These are phyloP conservation scores for Halophytophthora batemanensis DNA, from an alignment of 352 stramenopile species.

Conservation along the genomic window DNA sequence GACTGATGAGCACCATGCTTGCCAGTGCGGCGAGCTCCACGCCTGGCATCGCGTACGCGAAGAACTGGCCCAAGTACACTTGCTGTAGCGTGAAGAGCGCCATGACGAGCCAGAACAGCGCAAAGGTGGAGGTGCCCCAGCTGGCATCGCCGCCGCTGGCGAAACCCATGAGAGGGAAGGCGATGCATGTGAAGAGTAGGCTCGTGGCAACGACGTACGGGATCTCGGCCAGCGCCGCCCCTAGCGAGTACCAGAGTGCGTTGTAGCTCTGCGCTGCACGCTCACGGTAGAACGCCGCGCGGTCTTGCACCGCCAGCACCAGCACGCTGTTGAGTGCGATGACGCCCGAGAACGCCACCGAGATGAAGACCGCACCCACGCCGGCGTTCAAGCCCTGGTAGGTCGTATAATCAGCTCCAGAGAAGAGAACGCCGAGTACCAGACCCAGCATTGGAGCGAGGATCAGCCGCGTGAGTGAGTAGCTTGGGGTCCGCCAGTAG, in stretches of 20 bases:
- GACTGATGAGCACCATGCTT: constrained; percentile 22
- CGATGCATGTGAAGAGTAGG: constrained; percentile 30
- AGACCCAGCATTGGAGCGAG: constrained; percentile 12
- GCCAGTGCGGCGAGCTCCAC: constrained; percentile 23
- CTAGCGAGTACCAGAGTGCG: constrained; percentile 51
- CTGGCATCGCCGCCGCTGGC: constrained; percentile 19
- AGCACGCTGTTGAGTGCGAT: constrained; percentile 53
- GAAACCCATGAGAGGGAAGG: constrained; percentile 40
- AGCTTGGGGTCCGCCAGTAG: constrained; percentile 82
- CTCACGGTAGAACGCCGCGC: constrained; percentile 67
- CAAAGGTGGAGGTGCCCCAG: constrained; percentile 14
- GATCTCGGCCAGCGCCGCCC: constrained; percentile 70
- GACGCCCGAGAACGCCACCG: constrained; percentile 59
- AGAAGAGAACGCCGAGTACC: constrained; percentile 17
- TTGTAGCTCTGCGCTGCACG: constrained; percentile 80
- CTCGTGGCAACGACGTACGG: constrained; percentile 31
- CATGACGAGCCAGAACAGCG: constrained; percentile 26
- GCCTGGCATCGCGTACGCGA: constrained; percentile 19
- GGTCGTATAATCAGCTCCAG: constrained; percentile 19
- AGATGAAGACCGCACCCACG: constrained; percentile 71
- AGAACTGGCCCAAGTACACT: constrained; percentile 29
- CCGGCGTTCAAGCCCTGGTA: constrained; percentile 32
- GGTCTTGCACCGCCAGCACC: constrained; percentile 77
- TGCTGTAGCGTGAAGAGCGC: constrained; percentile 23
- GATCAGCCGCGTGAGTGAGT: constrained; percentile 65